phyloP scores from a whole-genome alignment of 176 grass and related monocot genomes.

The Musa schizocarpa region DNA sequence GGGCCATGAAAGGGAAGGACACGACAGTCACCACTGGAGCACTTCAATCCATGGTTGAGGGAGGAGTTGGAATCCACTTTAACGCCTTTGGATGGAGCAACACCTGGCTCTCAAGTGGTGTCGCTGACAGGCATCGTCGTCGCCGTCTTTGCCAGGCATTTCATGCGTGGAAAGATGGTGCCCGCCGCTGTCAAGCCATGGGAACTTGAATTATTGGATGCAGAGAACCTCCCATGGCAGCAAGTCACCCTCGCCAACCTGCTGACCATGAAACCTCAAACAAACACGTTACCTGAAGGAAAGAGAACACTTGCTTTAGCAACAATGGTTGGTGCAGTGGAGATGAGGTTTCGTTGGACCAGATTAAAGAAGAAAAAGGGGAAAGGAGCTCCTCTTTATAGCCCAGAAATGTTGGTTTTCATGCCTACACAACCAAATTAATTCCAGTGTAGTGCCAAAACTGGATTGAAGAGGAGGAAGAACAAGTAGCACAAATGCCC shows the following conservation, averaged over 20 bases:
- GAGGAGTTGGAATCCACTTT: slow-evolving; percentile 2
- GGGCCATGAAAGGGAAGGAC: slow-evolving; percentile 2
- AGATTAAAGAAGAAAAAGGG: no score
- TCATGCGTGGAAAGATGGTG: not conserved
- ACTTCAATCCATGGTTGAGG: not conserved
- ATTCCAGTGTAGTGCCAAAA: no score
- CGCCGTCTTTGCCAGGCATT: not conserved
- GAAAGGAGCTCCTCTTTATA: no score
- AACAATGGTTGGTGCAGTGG: no score
- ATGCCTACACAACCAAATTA: no score
- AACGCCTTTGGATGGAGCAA: not conserved
- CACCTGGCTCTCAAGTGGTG: not conserved
- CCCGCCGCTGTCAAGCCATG: not conserved
- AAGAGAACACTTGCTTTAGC: no score
- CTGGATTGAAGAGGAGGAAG: no score
- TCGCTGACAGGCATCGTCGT: no score
- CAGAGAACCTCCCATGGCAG: not conserved
- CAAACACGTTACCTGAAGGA: no score
- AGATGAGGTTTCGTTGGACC: no score
- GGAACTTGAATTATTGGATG: not conserved
- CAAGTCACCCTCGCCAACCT: not conserved
- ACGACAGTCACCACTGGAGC: not conserved
- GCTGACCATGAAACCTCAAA: not conserved
- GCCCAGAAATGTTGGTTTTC: no score
- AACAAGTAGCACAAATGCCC: no score